These are phyloP conservation scores for Ehretia macrophylla DNA, from an alignment of 257 asterid genomes.

Conservation along the genomic window DNA sequence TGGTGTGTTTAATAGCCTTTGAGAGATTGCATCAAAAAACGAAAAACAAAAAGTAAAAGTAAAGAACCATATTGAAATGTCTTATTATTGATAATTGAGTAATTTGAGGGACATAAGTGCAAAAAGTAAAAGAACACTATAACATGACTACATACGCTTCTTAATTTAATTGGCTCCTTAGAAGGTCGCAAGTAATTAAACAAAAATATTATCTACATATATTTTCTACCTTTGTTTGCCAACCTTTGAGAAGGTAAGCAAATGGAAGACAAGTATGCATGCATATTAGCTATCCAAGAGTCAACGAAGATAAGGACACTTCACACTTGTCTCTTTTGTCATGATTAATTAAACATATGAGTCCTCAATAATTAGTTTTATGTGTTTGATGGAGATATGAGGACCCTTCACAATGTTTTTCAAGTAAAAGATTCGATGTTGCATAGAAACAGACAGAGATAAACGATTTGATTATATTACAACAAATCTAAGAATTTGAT, in stretches of 20 bases:
- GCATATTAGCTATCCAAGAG: conserved; percentile 31
- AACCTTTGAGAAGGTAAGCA: conserved; percentile 37
- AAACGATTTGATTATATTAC: conserved; percentile 12
- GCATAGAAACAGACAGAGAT: conserved; percentile 43
- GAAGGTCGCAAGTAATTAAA: no score
- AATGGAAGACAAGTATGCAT: conserved; percentile 25
- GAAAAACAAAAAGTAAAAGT: no score
- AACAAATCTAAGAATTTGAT: not conserved
- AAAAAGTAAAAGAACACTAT: no score
- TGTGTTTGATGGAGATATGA: not conserved
- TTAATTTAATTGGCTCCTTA: no score
- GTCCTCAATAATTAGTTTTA: conserved; percentile 17
- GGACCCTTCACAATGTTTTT: conserved; percentile 21
- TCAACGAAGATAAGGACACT: conserved; percentile 50
- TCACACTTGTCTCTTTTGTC: conserved; percentile 20
- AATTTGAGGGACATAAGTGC: no score
- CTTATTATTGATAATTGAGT: no score
- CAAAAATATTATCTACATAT: no score
- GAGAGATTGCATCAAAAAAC: no score
- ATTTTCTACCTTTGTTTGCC: conserved; percentile 35
- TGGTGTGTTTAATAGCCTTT: no score
- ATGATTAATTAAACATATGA: conserved; percentile 21
- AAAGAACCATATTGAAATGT: no score
- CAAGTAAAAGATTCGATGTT: conserved; percentile 43
- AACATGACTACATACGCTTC: no score